Conservation (phyloP, 352 stramenopile genomes). For the Phytophthora podocarpi region DNA sequence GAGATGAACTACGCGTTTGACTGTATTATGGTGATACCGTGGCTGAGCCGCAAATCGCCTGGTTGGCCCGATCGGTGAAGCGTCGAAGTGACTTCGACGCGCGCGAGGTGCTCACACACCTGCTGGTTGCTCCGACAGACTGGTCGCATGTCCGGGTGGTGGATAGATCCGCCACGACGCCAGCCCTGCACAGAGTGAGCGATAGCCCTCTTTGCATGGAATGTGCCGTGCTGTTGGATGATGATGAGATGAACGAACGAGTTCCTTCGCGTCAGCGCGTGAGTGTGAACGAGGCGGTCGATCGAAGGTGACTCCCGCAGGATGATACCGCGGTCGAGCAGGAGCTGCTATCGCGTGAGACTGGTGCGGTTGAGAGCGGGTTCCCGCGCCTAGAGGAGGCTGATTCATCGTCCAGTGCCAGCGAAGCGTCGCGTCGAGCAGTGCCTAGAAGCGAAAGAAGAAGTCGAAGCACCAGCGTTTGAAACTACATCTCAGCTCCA, state of each 20-base stretch:
- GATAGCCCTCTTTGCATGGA: background rate
- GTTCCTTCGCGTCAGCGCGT: no score
- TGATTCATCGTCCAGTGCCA: no score
- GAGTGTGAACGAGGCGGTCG: background rate
- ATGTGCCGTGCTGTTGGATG: no score
- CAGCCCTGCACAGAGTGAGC: slow-evolving; percentile 7
- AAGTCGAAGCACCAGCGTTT: background rate
- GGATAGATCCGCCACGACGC: background rate
- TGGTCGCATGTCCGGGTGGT: slow-evolving; percentile 6
- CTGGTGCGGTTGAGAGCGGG: background rate
- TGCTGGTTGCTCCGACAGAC: background rate
- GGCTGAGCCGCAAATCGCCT: slow-evolving; percentile 13
- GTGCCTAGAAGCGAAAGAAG: background rate
- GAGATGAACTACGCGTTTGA: slow-evolving; percentile 33
- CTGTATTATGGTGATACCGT: slow-evolving; percentile 27
- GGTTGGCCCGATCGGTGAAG: slow-evolving; percentile 3
- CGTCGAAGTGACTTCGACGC: slow-evolving; percentile 6
- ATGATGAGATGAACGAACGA: no score
- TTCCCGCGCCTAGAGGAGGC: slow-evolving; percentile 1
- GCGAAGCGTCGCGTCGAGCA: no score
- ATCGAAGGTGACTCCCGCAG: slow-evolving; percentile 3
- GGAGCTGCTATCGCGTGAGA: no score
- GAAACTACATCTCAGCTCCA: no score
- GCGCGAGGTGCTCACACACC: background rate
- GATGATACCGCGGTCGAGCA: no score